These are phyloP conservation scores for Diutina rugosa DNA, from an alignment of 1,139 yeast species.

Conservation along the genomic window DNA sequence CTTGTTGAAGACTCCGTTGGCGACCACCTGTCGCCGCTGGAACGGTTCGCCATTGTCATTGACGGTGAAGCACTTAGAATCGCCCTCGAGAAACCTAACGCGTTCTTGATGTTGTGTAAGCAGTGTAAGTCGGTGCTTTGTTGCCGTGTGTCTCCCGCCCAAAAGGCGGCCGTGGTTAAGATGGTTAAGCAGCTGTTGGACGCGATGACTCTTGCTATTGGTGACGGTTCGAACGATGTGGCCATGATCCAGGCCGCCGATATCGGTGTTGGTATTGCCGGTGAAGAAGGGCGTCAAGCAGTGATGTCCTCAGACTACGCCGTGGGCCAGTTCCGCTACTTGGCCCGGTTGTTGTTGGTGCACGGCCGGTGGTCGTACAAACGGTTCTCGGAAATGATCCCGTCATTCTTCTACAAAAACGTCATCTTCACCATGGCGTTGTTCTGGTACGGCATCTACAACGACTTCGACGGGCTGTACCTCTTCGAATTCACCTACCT, in stretches of 20 bases:
- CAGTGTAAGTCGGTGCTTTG: slow-evolving; percentile 90
- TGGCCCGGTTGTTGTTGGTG: slow-evolving; percentile 65
- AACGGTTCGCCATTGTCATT: slow-evolving; percentile 69
- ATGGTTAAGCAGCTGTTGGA: slow-evolving; percentile 64
- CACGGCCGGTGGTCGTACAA: slow-evolving; percentile 97
- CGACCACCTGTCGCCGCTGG: slow-evolving; percentile 70
- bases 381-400: slow-evolving; percentile 87
- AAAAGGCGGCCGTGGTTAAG: slow-evolving; percentile 90
- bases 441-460: slow-evolving; percentile 86
- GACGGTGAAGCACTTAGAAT: slow-evolving; percentile 70
- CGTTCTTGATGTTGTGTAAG: slow-evolving; percentile 71
- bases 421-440: slow-evolving; percentile 77
- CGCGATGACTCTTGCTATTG: slow-evolving; percentile 87
- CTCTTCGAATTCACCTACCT: slow-evolving; percentile 84
- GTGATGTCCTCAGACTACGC: slow-evolving; percentile 98
- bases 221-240: slow-evolving; percentile 97
- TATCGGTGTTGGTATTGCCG: slow-evolving; percentile 96
- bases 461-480: slow-evolving; percentile 83
- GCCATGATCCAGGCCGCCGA: slow-evolving; percentile 98
- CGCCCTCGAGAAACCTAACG: slow-evolving; percentile 23
- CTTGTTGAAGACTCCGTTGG: slow-evolving; percentile 40
- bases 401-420: slow-evolving; percentile 85
- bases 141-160: slow-evolving; percentile 96
- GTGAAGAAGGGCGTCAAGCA: slow-evolving; percentile 97
- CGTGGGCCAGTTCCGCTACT: slow-evolving; percentile 82